A percentile compares a stretch with the other conserved stretches of the same genome.
phyloP scores from a whole-genome alignment of 177 flowering plant species.

The Vitis hybrid region DNA sequence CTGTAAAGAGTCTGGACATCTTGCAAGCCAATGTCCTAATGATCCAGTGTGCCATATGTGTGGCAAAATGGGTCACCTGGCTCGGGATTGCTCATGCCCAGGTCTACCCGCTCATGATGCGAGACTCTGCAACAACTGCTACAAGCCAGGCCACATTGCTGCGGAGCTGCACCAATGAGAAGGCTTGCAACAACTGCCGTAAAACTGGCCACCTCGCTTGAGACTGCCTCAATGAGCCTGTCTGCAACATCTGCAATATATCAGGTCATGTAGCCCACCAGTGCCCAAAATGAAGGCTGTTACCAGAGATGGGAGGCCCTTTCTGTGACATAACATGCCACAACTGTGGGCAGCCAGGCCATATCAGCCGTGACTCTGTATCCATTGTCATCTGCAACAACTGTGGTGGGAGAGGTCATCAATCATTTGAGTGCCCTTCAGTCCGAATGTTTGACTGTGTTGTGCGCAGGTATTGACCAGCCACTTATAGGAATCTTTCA shows the following conservation, averaged over 20 bases:
- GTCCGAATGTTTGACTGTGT: slow-evolving; percentile 13
- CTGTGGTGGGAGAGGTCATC: slow-evolving; percentile 30
- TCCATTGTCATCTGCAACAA: slow-evolving; percentile 23
- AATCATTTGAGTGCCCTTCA: slow-evolving; percentile 25
- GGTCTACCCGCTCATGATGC: slow-evolving; percentile 20
- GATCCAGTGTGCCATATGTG: slow-evolving; percentile 33
- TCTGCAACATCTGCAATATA: slow-evolving; percentile 30
- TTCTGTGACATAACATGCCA: slow-evolving; percentile 20
- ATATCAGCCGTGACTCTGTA: slow-evolving; percentile 23
- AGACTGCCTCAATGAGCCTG: slow-evolving; percentile 30
- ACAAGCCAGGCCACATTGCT: slow-evolving; percentile 32
- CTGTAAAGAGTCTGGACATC: slow-evolving; percentile 32
- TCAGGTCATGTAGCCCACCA: slow-evolving; percentile 30
- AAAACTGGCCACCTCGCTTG: slow-evolving; percentile 40
- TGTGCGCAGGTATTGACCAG: slow-evolving; percentile 9
- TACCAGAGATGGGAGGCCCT: slow-evolving; percentile 14
- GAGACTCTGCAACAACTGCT: slow-evolving; percentile 35
- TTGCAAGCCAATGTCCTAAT: slow-evolving; percentile 29
- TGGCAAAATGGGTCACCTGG: slow-evolving; percentile 33
- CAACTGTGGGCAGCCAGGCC: slow-evolving; percentile 21
- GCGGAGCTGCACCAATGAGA: slow-evolving; percentile 33
- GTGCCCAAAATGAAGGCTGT: slow-evolving; percentile 16
- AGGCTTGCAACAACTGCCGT: slow-evolving; percentile 37
- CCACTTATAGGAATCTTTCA: neutral
- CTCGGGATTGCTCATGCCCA: slow-evolving; percentile 23